These are phyloP conservation scores for Aspergillus sclerotialis DNA, from an alignment of 2,329 filamentous ascomycete genomes.

Conservation along the genomic window DNA sequence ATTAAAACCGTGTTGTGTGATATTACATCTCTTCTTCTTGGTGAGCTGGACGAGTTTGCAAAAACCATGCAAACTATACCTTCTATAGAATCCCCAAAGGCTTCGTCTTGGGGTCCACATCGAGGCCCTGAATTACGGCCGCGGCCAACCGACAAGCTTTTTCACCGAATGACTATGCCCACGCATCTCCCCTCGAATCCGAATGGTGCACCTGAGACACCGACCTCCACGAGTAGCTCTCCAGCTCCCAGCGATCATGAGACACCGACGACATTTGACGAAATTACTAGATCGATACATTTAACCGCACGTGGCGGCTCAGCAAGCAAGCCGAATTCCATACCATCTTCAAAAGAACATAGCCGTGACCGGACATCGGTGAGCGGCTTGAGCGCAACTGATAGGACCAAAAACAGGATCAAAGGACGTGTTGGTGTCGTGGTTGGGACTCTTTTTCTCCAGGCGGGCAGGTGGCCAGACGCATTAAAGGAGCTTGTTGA, in stretches of 20 bases:
- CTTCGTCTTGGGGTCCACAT: slow-evolving; percentile 39
- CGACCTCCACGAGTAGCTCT: slow-evolving; percentile 28
- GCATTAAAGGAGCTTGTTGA: slow-evolving; percentile 78
- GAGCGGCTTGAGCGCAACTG: slow-evolving; percentile 67
- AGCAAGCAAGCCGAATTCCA: slow-evolving; percentile 27
- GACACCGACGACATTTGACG: slow-evolving; percentile 49
- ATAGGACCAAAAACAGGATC: slow-evolving; percentile 71
- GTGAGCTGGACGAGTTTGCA: slow-evolving; percentile 68
- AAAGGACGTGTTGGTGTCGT: slow-evolving; percentile 73
- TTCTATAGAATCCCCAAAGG: slow-evolving; percentile 68
- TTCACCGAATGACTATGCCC: slow-evolving; percentile 76
- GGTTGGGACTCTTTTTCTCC: slow-evolving; percentile 77
- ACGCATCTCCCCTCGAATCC: slow-evolving; percentile 45
- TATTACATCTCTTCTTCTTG: slow-evolving; percentile 64
- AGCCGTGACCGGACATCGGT: slow-evolving; percentile 56
- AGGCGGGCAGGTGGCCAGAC: slow-evolving; percentile 84
- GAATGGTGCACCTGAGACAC: slow-evolving; percentile 26
- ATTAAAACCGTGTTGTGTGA: slow-evolving; percentile 76
- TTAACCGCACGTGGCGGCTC: slow-evolving; percentile 31
- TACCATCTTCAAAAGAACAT: slow-evolving; percentile 43
- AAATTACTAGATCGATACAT: slow-evolving; percentile 41
- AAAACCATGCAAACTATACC: slow-evolving; percentile 66
- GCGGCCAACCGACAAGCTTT: slow-evolving; percentile 49
- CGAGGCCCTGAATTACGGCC: slow-evolving; percentile 43
- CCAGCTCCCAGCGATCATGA: slow-evolving; percentile 31